Conservation (phyloP, 768 basidiomycete genomes). For the Nidularia pulvinata region DNA sequence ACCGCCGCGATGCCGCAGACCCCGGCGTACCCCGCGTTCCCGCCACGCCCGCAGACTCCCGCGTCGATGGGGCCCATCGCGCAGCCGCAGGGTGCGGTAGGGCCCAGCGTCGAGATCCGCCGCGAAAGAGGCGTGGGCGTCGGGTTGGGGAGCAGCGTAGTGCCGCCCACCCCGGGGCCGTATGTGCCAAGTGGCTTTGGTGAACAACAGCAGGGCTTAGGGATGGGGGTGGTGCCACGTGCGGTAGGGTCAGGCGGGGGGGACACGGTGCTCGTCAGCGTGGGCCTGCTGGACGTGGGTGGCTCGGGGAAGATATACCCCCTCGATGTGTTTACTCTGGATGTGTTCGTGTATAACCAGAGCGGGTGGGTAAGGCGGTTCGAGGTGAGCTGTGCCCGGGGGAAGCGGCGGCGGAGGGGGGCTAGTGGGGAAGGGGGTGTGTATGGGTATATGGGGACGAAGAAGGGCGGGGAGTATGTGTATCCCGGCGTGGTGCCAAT, state of each 20-base stretch:
- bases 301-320: slow-evolving; percentile 60
- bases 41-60: slow-evolving; percentile 50
- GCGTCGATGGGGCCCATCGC: slow-evolving; percentile 56
- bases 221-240: slow-evolving; percentile 15
- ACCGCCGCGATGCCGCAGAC: slow-evolving; percentile 69
- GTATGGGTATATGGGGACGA: slow-evolving; percentile 21
- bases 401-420: slow-evolving; percentile 42
- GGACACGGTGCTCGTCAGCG: slow-evolving; percentile 70
- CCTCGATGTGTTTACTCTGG: slow-evolving; percentile 74
- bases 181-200: slow-evolving; percentile 42
- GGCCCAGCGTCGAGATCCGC: slow-evolving; percentile 65
- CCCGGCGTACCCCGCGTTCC: slow-evolving; percentile 58
- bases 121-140: slow-evolving; percentile 50
- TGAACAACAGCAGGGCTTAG: slow-evolving; percentile 25
- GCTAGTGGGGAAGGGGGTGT: slow-evolving; percentile 25
- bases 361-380: slow-evolving; percentile 75
- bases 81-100: slow-evolving; percentile 44
- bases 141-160: slow-evolving; percentile 19
- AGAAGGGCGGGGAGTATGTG: slow-evolving; percentile 25
- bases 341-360: slow-evolving; percentile 89
- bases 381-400: slow-evolving; percentile 70
- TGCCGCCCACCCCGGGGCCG: slow-evolving; percentile 58
- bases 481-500: slow-evolving; percentile 70
- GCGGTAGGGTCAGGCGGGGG: slow-evolving; percentile 29
- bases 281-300: slow-evolving; percentile 42